Base-by-base conservation (phyloP, 345 rosid species). In the Cardamine chenopodiifolia region DNA sequence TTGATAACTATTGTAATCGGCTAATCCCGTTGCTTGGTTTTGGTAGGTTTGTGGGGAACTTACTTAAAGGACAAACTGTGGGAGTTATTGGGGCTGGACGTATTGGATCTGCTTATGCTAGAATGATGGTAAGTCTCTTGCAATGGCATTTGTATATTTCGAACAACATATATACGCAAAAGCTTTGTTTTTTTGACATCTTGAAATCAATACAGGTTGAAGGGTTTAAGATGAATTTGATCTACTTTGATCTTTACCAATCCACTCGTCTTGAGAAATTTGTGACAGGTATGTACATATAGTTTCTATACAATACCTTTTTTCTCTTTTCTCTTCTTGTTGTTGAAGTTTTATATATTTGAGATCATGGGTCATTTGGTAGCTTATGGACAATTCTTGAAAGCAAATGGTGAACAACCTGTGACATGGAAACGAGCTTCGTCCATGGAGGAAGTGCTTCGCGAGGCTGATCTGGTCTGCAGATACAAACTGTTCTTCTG, bases 31-130 rank as follows among this genome's bases (percentile, higher is more conserved):
- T 62, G 44, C 44, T 64, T 77, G 45, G 18, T 8, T 17, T 32
- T 50, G 66, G 22, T 66, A 95, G 97, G 70, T 95, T 88, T 75
- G 99, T 92, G 0, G 99, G 99, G 18, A 95, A 95, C 84, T 85
- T 95, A 77, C 97, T 95, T 66, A 92, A 92, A 84, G 99, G 99
- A 59, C 99, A 92, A 68, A 92, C 99, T 55, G 92, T 95, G 68
- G 99, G 97, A 71, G 99, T 95, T 58, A 92, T 95, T 76, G 99
- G 99, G 62, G 97, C 97, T 64, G 97, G 98, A 67, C 96, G 96
- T 64, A 94, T 94, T n/a, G 98, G 97, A 50, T 94, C 97, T 59
- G 96, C 99, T 18, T 95, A 95, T 72, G 97, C 97, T 42, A 86
- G 97, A 82, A 95, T 92, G 97, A 95, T 95, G 99, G 99, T 92